Base-by-base conservation (phyloP, 2,329 filamentous ascomycete species). In the Phialocephala sp. region DNA sequence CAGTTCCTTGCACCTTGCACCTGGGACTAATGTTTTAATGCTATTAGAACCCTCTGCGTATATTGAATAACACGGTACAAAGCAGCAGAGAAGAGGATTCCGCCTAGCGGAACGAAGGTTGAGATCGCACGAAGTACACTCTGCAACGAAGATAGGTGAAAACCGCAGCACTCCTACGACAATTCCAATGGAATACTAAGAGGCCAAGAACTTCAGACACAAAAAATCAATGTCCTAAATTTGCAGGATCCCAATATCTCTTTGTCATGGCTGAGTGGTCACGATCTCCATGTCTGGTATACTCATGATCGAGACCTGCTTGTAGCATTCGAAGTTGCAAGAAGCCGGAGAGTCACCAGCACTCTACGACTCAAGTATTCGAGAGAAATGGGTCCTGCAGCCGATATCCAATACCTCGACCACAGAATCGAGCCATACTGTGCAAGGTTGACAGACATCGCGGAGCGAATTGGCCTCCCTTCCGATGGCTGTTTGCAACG, bases 191-290 rank as follows among this genome's bases (percentile, higher is more conserved):
- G 8, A 11, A 50, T 2, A n/a, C 9, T 27, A 20, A 20, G n/a
- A 12, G 12, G 11, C 27, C 52, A 56, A 15, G 35, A 36, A 24
- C 8, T 8, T 3, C 1, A 20, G 11, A 9, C 18, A 35, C 24
- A 36, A 56, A 56, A 24, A 35, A 22, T 50, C 9, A n/a, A 27
- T 12, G n/a, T 4, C 11, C 22, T 55, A 24, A 56, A 14, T 35
- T 18, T 36, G 41, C 41, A 43, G 2, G 15, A 43, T 43, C 15
- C 41, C 41, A 43, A 15, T 18, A 18, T 4, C 32, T 55, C 5
- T 56, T 56, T 56, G 24, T 56, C 52, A 56, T 56, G 35, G 52
- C 24, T 56, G 52, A 56, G 35, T 9, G 6, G 35, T 36, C 52
- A 56, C 52, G 6, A 9, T 24, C 35, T 36, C 27, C 52, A 36